Evolutionary conservation across 2,329 filamentous ascomycete species (phyloP), one percentile per base, ranked within the genome.

Genomic region (Colletotrichum gigasporum): DNA sequence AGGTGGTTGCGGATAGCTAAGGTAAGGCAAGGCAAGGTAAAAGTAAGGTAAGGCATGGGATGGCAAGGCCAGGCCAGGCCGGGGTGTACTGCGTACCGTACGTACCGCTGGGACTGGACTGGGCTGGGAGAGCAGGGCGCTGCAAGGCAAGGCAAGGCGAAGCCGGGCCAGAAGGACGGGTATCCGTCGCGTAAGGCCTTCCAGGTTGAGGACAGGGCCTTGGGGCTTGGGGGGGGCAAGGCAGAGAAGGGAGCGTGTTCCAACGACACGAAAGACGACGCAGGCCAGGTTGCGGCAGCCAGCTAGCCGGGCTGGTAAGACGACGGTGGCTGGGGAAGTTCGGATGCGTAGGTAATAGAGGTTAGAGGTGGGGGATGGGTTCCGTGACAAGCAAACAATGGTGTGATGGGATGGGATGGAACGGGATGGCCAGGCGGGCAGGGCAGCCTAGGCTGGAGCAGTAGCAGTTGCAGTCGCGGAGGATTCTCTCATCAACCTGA

Each of bases 261-360:
- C 18, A n/a, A 28, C 51, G 35, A 53, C 51, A 55, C 30, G 28
- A 10, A 42, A 14, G 24, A 28, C 30, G 44, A 8, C 45, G 22
- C 30, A 12, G 54, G n/a, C 18, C 41, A 41, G 26, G 41, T 26
- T 26, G 42, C 24, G 37, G 32, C 39, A 41, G 26, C 26, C n/a
- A n/a, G n/a, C 45, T 35, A 48, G 16, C 24, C 34, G 28, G 18
- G 39, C 34, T 51, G 53, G 45, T 47, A 30, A 34, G 32, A 20
- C 28, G 54, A 41, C 32, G 50, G 51, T 56, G 61, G 50, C 45
- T 55, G 58, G 56, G 48, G 61, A 64, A 64, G 61, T 53, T 64
- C 55, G 55, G 61, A 53, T 60, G 61, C 37, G 61, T 48, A 60
- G 55, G 34, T 30, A 51, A 28, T 42, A 20, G n/a, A 8, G n/a